Base-by-base conservation (phyloP, 2,329 filamentous ascomycete genomes). In the Endoconidiophora laricicola region DNA sequence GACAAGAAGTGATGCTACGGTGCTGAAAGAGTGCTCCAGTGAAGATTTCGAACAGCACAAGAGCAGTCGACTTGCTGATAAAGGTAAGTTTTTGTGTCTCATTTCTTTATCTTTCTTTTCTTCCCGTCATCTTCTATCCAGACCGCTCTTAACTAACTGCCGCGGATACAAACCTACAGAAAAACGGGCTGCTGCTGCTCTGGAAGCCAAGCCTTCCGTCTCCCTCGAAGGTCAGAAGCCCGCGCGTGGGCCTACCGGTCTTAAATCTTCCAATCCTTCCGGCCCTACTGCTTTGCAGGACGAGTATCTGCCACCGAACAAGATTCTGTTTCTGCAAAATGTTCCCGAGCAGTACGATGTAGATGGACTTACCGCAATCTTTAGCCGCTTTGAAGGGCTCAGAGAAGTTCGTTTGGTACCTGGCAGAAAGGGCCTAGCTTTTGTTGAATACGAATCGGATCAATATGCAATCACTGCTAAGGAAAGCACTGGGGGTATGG, bases 281-380 rank as follows among this genome's bases (percentile, higher is more conserved):
- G 72, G 78, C 1, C 72, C 81, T 3, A 73, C 83, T 9, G 81
- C 87, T 50, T 81, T 96, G 16, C 87, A 88, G n/a, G 91, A 96
- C 74, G 91, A 98, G 67, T 96, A 94, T 65, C 76, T 96, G 3
- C 90, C 90, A 3, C 90, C 91, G 36, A 96, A 96, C 76, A 95
- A 94, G 70, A 94, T 87, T 57, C 75, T 98, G 36, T 94, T 96
- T 68, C 71, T 96, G 54, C 86, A 93, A 68, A 90, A 96, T 59
- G 67, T 98, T 36, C 88, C 91, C 6, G 85, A 90, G 55, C 83
- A 86, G 56, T 86, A 84, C 65, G 83, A 84, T 63, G 78, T 85
- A 59, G 87, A 94, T 56, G 76, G 73, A 22, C 75, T 98, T 49
- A 82, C 79, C 0, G 72, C 74, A 29, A 79, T 96, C 55, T 98